Percentiles rank a stretch among this genome's conserved stretches.
phyloP scores from a whole-genome alignment of 2,329 filamentous ascomycete genomes.

The Penicillium concentricum region DNA sequence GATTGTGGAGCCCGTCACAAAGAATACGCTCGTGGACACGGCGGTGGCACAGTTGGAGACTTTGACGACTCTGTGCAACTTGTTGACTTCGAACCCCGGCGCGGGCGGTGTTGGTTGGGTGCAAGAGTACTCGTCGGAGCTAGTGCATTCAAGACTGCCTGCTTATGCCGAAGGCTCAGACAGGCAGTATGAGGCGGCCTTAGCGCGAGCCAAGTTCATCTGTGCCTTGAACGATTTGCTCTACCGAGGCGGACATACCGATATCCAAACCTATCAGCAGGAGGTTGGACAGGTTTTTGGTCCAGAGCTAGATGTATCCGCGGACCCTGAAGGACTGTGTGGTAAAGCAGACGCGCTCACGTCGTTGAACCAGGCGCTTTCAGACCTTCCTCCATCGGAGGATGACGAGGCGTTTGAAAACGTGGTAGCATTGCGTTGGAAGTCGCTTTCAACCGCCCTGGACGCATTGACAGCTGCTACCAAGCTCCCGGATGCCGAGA shows the following conservation, averaged over 20 bases:
- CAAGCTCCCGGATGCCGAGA: conserved; percentile 51
- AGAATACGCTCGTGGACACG: conserved; percentile 65
- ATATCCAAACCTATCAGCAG: conserved; percentile 53
- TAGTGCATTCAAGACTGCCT: conserved; percentile 55
- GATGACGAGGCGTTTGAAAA: conserved; percentile 31
- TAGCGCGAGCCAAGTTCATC: conserved; percentile 58
- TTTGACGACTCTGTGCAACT: conserved; percentile 52
- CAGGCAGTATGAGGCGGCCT: conserved; percentile 51
- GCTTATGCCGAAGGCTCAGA: conserved; percentile 50
- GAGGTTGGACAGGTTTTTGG: conserved; percentile 44
- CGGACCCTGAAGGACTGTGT: conserved; percentile 51
- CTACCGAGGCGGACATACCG: conserved; percentile 53
- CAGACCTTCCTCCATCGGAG: conserved; percentile 31
- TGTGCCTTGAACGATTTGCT: conserved; percentile 57
- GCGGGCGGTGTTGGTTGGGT: conserved; percentile 54
- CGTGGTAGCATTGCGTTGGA: conserved; percentile 49
- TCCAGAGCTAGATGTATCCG: conserved; percentile 40
- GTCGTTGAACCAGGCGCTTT: conserved; percentile 52
- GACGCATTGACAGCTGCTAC: conserved; percentile 51
- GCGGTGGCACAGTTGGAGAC: conserved; percentile 62
- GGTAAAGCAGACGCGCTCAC: conserved; percentile 58
- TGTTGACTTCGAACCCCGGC: conserved; percentile 45
- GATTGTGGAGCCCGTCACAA: conserved; percentile 66
- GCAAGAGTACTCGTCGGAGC: conserved; percentile 54
- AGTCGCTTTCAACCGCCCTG: conserved; percentile 52